Evolutionary conservation across 495 filamentous ascomycete species (phyloP), one percentile per base, ranked within the genome.

Genomic region (Xylaria nigripes): DNA sequence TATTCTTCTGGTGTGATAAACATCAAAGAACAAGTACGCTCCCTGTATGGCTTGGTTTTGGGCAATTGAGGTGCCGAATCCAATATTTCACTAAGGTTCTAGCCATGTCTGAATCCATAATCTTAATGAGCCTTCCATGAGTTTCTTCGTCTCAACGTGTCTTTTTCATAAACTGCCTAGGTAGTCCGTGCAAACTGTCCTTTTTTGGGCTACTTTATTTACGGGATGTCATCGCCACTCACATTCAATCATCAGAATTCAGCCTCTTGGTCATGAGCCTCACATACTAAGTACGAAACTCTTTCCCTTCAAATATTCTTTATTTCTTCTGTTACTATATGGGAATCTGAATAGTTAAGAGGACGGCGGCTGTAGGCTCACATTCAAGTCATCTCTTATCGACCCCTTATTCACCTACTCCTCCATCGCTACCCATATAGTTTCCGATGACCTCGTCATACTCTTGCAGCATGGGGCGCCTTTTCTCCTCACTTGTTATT

Each of bases 131-230:
- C 12, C 30, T 53, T 50, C 49, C 7, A 47, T 16, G 25, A 32
- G 47, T 9, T 61, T 46, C 48, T 53, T 52, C 24, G 48, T 59
- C 48, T 61, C 51, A 61, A 58, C 44, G 45, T 50, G 45, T 50
- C 46, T 21, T 50, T 44, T 59, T 65, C 52, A 40, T 16, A 1
- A 18, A 18, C 18, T 16, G 27, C 4, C 27, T 4, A 29, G 27
- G 4, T n/a, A 45, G 51, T 62, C 22, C 48, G 60, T 64, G 64
- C 61, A 63, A 66, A 53, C 54, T 67, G 64, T 67, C 64, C 64
- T 64, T 46, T 64, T 60, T 3, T 3, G 6, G n/a, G 36, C 16
- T n/a, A n/a, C 4, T 12, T 36, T 36, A 36, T 36, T 36, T 5
- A 40, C 43, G 47, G 45, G 50, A 51, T 49, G 41, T 32, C 48